Base-by-base conservation (phyloP, 2,329 filamentous ascomycete species). In the Ophioceras dolichostomum region DNA sequence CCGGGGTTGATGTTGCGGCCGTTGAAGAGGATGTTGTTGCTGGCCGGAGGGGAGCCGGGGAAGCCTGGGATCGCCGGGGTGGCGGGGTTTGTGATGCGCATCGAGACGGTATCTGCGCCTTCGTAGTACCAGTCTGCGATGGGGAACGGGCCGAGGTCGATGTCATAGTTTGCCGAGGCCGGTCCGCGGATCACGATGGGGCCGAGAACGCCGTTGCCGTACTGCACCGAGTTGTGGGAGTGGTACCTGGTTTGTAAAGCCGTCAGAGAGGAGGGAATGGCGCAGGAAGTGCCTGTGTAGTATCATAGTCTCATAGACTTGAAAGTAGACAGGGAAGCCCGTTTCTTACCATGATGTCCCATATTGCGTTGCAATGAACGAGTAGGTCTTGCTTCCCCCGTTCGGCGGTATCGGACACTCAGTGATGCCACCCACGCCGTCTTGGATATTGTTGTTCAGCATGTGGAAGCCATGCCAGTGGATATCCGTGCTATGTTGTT, bases 41-140 rank as follows among this genome's bases (percentile, higher is more conserved):
- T 57, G 16, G 44, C 34, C 2, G 58, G 58, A 3, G 55, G 39
- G 4, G 37, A 20, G 4, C 26, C 35, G 26, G 39, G 38, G 16
- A 34, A 37, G 30, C 45, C 48, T 38, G 47, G 28, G 10, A 41
- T 37, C 19, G 42, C 49, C 48, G 32, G 46, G 31, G 48, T 50
- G 35, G 36, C 38, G 41, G 58, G 4, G 53, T 56, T 28, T 12
- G 36, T 16, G 41, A 44, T 41, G 44, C 20, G 45, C 32, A 13
- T 46, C 21, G 45, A 39, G 18, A 54, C 40, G 10, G 42, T 41
- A 40, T 57, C 54, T 5, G 34, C 40, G 10, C 19, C 39, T 7
- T 18, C 40, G 30, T 67, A 60, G 51, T 68, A 70, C 61, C 67
- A 75, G 44, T 76, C 73, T 5, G 59, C 62, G 28, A 76, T 57